Percentiles rank a stretch among this genome's conserved stretches.
Conservation (phyloP, 2,329 filamentous ascomycete genomes). For the Talaromyces sp. region DNA sequence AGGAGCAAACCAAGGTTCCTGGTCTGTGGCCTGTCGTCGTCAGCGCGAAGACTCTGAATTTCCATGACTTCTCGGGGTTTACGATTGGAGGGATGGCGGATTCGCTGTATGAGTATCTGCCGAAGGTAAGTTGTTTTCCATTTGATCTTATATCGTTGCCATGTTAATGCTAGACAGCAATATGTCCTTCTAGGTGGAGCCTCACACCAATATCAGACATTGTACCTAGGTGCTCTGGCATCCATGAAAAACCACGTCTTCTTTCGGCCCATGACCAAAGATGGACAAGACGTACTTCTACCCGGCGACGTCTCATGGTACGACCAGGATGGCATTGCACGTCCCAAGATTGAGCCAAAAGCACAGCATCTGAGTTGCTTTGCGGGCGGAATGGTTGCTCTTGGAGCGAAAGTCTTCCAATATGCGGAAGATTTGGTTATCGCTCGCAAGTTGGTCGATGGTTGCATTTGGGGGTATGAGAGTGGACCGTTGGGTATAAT, state of each 20-base stretch:
- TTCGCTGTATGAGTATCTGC: slow-evolving; percentile 57
- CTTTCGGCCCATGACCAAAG: slow-evolving; percentile 48
- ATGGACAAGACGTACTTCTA: background rate
- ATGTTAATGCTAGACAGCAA: slow-evolving; percentile 27
- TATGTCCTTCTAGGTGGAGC: slow-evolving; percentile 39
- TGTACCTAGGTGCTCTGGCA: slow-evolving; percentile 54
- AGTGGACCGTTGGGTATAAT: slow-evolving; percentile 50
- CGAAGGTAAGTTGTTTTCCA: slow-evolving; percentile 51
- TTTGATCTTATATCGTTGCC: slow-evolving; percentile 21
- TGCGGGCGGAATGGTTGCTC: slow-evolving; percentile 53
- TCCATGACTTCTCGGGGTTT: slow-evolving; percentile 39
- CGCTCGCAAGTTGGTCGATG: slow-evolving; percentile 51
- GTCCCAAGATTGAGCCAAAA: slow-evolving; percentile 36
- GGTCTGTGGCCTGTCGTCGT: slow-evolving; percentile 41
- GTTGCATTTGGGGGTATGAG: slow-evolving; percentile 55
- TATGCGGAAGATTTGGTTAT: slow-evolving; percentile 48
- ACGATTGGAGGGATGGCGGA: slow-evolving; percentile 56
- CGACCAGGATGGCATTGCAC: slow-evolving; percentile 9
- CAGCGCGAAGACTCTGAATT: slow-evolving; percentile 27
- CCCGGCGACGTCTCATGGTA: background rate
- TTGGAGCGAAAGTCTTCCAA: slow-evolving; percentile 52
- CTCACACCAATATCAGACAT: slow-evolving; percentile 45
- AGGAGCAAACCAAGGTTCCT: slow-evolving; percentile 34
- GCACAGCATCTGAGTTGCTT: slow-evolving; percentile 54
- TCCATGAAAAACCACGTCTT: slow-evolving; percentile 45